phyloP scores from a whole-genome alignment of 148 eudicot genomes.

The Talinum fruticosum region DNA sequence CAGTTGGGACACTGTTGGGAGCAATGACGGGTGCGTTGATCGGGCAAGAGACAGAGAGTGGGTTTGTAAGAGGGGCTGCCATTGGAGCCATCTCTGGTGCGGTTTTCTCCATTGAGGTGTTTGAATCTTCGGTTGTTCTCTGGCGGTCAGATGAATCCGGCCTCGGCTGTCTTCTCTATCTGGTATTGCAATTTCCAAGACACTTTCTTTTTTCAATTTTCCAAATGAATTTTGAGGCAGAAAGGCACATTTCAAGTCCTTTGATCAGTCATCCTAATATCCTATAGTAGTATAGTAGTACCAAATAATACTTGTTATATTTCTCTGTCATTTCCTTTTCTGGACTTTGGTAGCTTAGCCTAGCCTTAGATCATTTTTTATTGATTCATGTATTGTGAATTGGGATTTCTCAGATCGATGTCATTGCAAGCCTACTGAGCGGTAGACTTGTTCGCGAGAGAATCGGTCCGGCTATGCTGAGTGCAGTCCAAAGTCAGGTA shows the following conservation, averaged over 20 bases:
- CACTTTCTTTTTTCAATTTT: background rate
- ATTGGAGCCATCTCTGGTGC: conserved; percentile 99
- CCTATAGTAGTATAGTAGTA: too few relatives aligned
- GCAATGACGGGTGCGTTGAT: conserved; percentile 96
- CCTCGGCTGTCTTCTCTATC: conserved; percentile 75
- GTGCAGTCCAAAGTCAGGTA: conserved; percentile 99
- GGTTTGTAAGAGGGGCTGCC: conserved; percentile 91
- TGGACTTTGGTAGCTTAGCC: too few relatives aligned
- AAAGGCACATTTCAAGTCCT: too few relatives aligned
- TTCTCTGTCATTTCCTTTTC: too few relatives aligned
- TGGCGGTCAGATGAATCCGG: conserved; percentile 97
- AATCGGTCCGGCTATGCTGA: conserved; percentile 95
- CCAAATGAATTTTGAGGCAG: background rate
- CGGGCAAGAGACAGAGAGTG: conserved; percentile 97
- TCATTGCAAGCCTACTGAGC: conserved; percentile 84
- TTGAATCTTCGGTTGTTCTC: conserved; percentile 79
- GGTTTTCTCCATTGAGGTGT: conserved; percentile 95
- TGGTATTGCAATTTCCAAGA: conserved; percentile 54
- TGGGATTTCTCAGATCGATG: conserved; percentile 71
- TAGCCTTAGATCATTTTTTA: too few relatives aligned
- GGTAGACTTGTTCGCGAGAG: conserved; percentile 98
- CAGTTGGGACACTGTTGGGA: conserved; percentile 92
- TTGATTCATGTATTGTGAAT: background rate
- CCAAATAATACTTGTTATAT: too few relatives aligned
- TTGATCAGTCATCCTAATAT: too few relatives aligned